Evolutionary conservation across 805 yeast genomes (phyloP).

Genomic region (Myxozyma melibiosi): DNA sequence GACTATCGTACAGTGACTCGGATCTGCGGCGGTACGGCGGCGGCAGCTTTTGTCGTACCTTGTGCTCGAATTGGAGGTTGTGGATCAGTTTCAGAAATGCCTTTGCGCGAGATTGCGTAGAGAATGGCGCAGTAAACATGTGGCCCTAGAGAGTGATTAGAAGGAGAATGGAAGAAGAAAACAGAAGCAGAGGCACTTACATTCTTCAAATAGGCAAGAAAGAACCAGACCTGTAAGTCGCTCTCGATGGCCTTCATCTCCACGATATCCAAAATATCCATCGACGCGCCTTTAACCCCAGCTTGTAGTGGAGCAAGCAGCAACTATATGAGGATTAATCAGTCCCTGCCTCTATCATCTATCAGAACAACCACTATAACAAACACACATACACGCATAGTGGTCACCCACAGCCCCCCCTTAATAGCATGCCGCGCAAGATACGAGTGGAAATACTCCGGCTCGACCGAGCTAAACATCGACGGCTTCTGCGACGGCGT

Average conservation of each 20-base stretch:
- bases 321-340: constrained; percentile 7
- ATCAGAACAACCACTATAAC: background rate
- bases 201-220: constrained; percentile 15
- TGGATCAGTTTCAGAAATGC: constrained; percentile 38
- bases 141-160: constrained; percentile 1
- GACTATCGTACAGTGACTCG: constrained; percentile 24
- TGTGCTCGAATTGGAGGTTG: constrained; percentile 41
- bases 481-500: constrained; percentile 12
- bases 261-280: constrained; percentile 24
- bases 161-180: background rate
- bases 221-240: constrained; percentile 30
- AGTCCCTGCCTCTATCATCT: background rate
- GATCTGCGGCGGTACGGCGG: constrained; percentile 38
- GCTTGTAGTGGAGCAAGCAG: constrained; percentile 21
- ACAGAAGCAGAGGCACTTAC: background rate
- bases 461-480: constrained; percentile 18
- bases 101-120: constrained; percentile 35
- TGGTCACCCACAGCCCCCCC: constrained; percentile 31
- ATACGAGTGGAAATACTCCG: constrained; percentile 28
- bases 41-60: constrained; percentile 39
- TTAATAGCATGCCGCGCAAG: constrained; percentile 23
- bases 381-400: constrained; percentile 19
- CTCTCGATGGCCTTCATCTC: constrained; percentile 28
- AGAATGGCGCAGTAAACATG: constrained; percentile 38
- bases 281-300: constrained; percentile 20